phyloP scores from a whole-genome alignment of 2,329 filamentous ascomycete genomes.

The Scytalidium sp. region DNA sequence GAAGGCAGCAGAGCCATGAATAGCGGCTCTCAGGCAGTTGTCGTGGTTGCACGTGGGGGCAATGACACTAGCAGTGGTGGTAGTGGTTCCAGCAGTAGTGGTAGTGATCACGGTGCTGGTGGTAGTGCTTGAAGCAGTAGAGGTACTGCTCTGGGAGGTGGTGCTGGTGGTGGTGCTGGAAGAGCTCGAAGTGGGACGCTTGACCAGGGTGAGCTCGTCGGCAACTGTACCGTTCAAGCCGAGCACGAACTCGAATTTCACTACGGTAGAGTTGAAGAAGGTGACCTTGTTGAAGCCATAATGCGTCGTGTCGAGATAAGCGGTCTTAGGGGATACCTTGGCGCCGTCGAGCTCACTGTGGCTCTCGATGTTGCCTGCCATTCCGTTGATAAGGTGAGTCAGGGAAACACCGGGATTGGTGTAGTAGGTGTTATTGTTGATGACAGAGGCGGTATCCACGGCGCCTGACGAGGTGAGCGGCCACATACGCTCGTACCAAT shows the following conservation, averaged over 20 bases:
- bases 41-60: slow-evolving; percentile 24
- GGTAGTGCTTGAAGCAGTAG: not conserved
- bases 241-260: slow-evolving; percentile 44
- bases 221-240: slow-evolving; percentile 36
- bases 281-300: slow-evolving; percentile 48
- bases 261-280: slow-evolving; percentile 35
- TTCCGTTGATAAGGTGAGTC: slow-evolving; percentile 49
- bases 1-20: slow-evolving; percentile 18
- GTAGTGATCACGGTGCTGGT: not conserved
- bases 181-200: too few relatives aligned
- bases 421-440: slow-evolving; percentile 46
- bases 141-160: not conserved
- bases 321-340: slow-evolving; percentile 34
- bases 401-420: slow-evolving; percentile 45
- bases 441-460: slow-evolving; percentile 37
- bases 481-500: slow-evolving; percentile 43
- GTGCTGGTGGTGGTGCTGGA: too few relatives aligned
- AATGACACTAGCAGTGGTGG: slow-evolving; percentile 1
- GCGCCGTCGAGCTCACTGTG: slow-evolving; percentile 37
- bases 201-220: slow-evolving; percentile 35
- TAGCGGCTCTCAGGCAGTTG: slow-evolving; percentile 30
- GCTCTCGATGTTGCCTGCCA: slow-evolving; percentile 50
- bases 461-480: slow-evolving; percentile 35
- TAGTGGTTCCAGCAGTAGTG: not conserved
- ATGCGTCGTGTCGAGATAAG: slow-evolving; percentile 40